Base-by-base conservation (phyloP, 768 basidiomycete genomes). In the Rhizopogon sp. region DNA sequence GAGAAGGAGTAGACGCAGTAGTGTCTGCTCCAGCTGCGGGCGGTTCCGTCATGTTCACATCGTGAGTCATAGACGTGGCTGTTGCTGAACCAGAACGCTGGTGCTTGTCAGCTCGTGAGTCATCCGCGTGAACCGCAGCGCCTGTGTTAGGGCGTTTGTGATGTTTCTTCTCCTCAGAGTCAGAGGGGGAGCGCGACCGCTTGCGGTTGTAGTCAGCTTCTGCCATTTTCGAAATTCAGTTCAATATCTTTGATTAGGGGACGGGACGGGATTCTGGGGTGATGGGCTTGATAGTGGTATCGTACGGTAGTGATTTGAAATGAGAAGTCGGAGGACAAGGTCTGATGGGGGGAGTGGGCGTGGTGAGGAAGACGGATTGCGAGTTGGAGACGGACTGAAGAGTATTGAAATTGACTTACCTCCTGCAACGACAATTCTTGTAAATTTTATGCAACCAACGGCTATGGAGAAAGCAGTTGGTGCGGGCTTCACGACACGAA, bases 111-210 rank as follows among this genome's bases (percentile, higher is more conserved):
- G 71, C 69, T 64, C 75, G 74, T 64, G 76, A 76, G 73, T 84
- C 85, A 85, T 88, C 78, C 76, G 83, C 74, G 65, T 74, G 70
- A 58, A 79, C 74, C 57, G 79, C 70, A 67, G 78, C 78, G 77
- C 89, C 90, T 60, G 86, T 92, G 70, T 92, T 92, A 72, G 86
- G 79, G 70, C 90, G 87, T 76, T 92, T 92, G 71, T 86, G 77
- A 61, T 82, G 80, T 75, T 91, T 90, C 66, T 84, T 84, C 66
- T 85, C 79, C 66, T 90, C 89, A 69, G 76, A 80, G 75, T 89
- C 87, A 66, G 88, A 90, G 56, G 88, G 85, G 52, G 90, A 92
- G 68, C 90, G 90, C 63, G 90, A 92, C 66, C 90, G 82, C 74
- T 92, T 92, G 74, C 89, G 87, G 70, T 78, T 88, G 62, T 80